phyloP scores from a whole-genome alignment of 176 grass and related monocot species.

The Cocos nucifera region DNA sequence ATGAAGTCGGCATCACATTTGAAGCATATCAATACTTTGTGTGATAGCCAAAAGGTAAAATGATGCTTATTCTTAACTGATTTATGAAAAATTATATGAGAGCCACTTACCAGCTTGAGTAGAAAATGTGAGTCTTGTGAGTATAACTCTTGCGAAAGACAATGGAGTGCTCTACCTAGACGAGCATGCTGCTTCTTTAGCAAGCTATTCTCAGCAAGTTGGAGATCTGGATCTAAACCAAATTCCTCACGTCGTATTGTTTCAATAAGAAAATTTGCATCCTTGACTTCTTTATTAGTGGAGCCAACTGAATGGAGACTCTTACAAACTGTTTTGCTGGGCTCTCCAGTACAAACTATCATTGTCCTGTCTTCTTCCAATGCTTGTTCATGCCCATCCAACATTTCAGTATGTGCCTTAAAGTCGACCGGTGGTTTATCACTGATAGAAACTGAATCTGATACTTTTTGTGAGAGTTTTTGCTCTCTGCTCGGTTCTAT shows the following conservation, averaged over 20 bases:
- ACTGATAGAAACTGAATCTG: conserved; percentile 10
- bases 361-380: conserved; percentile 7
- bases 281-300: conserved; percentile 30
- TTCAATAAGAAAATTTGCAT: conserved; percentile 61
- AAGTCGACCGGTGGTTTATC: conserved; percentile 16
- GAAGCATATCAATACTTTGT: too few species aligned
- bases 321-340: not conserved
- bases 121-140: conserved; percentile 98
- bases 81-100: too few species aligned
- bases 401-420: conserved; percentile 9
- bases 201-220: conserved; percentile 47
- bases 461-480: conserved; percentile 20
- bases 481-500: not conserved
- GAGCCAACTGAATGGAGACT: not conserved
- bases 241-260: conserved; percentile 81
- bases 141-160: conserved; percentile 91
- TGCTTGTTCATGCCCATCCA: conserved; percentile 18
- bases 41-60: too few species aligned
- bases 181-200: conserved; percentile 93
- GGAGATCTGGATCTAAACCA: conserved; percentile 67
- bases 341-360: conserved; percentile 19
- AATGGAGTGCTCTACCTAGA: conserved; percentile 94
- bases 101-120: conserved; percentile 66
- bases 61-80: too few species aligned
- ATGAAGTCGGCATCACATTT: too few species aligned